phyloP scores from a whole-genome alignment of 352 stramenopile genomes.

The Phytopythium sindhum region DNA sequence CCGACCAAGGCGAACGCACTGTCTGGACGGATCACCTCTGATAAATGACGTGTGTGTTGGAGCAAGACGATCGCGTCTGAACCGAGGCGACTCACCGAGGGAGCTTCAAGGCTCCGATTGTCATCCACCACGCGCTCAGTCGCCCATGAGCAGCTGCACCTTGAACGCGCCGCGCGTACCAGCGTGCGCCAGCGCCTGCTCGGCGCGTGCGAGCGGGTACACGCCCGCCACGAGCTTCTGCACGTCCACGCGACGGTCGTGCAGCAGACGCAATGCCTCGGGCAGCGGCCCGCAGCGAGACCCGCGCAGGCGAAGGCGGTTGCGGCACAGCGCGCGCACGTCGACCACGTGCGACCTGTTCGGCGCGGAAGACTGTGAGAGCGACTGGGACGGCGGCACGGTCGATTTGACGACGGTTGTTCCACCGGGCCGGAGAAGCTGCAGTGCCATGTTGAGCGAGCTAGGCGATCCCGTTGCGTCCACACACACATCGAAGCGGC shows the following conservation, averaged over 20 bases:
- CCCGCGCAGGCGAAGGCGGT: slow-evolving; percentile 48
- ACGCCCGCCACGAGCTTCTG: slow-evolving; percentile 64
- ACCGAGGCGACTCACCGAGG: not conserved
- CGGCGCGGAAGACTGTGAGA: slow-evolving; percentile 12
- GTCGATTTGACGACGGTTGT: slow-evolving; percentile 56
- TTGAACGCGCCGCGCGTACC: slow-evolving; percentile 47
- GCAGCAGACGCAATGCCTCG: slow-evolving; percentile 51
- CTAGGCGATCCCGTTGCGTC: slow-evolving; percentile 56
- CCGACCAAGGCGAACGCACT: not conserved
- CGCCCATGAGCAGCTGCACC: slow-evolving; percentile 51
- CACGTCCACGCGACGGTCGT: slow-evolving; percentile 44
- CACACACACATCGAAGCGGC: slow-evolving; percentile 58
- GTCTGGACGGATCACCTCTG: slow-evolving; percentile 2
- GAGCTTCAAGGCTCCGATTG: not conserved
- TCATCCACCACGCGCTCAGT: not conserved
- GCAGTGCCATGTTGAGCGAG: slow-evolving; percentile 37
- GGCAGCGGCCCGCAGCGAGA: slow-evolving; percentile 67
- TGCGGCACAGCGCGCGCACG: slow-evolving; percentile 25
- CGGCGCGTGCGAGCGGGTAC: slow-evolving; percentile 50
- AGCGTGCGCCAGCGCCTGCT: slow-evolving; percentile 46
- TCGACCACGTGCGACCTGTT: slow-evolving; percentile 31
- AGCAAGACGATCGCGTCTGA: not conserved
- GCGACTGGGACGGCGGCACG: not conserved
- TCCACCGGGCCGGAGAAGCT: slow-evolving; percentile 32
- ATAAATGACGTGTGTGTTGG: not conserved